A percentile compares a stretch with the other conserved stretches of the same genome.
Conservation (phyloP, 202 grass and related monocot genomes). For the Hordeum pubiflorum region DNA sequence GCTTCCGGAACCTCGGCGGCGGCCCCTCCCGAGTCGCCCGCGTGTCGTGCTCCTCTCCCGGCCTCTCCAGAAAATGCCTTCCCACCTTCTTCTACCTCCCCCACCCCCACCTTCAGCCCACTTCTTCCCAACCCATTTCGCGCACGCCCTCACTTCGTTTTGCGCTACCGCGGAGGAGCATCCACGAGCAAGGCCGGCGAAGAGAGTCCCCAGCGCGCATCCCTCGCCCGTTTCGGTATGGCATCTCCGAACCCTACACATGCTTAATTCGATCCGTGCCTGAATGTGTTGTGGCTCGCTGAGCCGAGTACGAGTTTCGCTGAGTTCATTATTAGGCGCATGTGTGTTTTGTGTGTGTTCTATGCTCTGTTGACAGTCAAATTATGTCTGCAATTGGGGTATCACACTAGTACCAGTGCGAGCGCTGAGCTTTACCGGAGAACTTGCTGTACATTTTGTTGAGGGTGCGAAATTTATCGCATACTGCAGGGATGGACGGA, state of each 20-base stretch:
- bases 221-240: slow-evolving; percentile 3
- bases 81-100: neutral
- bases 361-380: neutral
- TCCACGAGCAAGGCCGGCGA: neutral
- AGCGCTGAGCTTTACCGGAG: neutral
- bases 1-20: slow-evolving; percentile 25
- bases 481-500: neutral
- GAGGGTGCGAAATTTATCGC: neutral
- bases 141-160: neutral
- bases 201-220: neutral
- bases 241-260: neutral
- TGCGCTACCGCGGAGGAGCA: neutral
- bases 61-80: slow-evolving; percentile 32
- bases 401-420: neutral
- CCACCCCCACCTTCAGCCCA: neutral
- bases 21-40: neutral
- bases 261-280: neutral
- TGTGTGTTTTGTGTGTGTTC: neutral
- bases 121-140: neutral
- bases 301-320: neutral
- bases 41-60: slow-evolving; percentile 15
- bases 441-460: neutral
- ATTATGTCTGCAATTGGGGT: neutral
- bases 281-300: neutral
- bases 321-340: neutral